Evolutionary conservation across 2,329 filamentous ascomycete species (phyloP), one percentile per base, ranked within the genome.

Genomic region (Blumeria graminis): DNA sequence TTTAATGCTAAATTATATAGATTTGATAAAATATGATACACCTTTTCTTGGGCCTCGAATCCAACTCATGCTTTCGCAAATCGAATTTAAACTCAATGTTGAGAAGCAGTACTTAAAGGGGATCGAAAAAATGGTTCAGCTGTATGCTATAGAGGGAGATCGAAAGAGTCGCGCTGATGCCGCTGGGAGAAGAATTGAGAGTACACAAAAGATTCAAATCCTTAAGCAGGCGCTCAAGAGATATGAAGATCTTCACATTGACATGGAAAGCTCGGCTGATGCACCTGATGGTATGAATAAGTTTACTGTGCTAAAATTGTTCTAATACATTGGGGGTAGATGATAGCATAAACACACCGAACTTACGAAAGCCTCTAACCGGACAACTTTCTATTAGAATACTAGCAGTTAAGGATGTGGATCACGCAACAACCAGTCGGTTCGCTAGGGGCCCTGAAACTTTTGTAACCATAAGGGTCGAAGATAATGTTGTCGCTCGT

Each of bases 31-130:
- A 79, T 94, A 93, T 71, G 92, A 98, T 68, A 95, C 89, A 35
- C 85, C 86, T 16, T 86, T 95, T 68, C 81, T 98, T 60, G 92
- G 92, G 36, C 90, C 92, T 59, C 88, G 93, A 63, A 98, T 98
- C 65, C 92, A 98, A 72, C 84, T 96, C 65, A 98, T 98, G 92
- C 74, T 98, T 66, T 94, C 92, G 52, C 92, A 98, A 69, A 82
- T 98, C 61, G 88, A 96, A 70, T 98, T 98, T 74, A 98, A 98
- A 72, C 77, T 98, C 59, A 94, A 92, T 62, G 92, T 98, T 33
- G 92, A 98, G 69, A 94, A 95, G 68, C 92, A 98, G 71, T 98
- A 98, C 70, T 88, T 96, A 62, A 93, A 94, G 66, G 92, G 92
- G 60, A 92, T 98, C 63, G 92, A 98, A 70, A 98, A 98, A 73